Conservation (phyloP, 176 grass and related monocot genomes). For the Aegilops sharonensis region DNA sequence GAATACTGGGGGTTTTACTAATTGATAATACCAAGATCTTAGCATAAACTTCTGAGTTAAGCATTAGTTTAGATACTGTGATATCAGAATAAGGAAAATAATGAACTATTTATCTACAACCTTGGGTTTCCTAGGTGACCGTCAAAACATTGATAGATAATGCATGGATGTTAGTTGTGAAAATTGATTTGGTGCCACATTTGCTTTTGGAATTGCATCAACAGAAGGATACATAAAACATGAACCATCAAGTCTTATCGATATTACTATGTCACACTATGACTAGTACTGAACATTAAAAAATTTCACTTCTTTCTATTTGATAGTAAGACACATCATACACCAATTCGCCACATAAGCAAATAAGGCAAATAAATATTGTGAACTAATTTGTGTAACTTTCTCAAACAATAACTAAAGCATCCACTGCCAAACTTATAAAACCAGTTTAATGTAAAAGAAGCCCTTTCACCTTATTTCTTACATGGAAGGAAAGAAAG, state of each 20-base stretch:
- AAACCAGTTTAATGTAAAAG: neutral
- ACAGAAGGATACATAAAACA: constrained; percentile 2
- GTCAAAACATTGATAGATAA: constrained; percentile 17
- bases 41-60: neutral
- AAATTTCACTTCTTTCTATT: neutral
- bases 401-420: neutral
- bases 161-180: neutral
- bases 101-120: constrained; percentile 2
- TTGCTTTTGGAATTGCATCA: neutral
- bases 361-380: neutral
- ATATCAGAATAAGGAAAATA: neutral
- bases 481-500: constrained; percentile 16
- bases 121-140: neutral
- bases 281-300: neutral
- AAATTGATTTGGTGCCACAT: neutral
- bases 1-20: neutral
- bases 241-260: neutral
- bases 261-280: neutral
- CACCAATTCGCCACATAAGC: neutral
- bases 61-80: neutral
- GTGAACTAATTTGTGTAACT: neutral
- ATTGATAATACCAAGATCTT: constrained; percentile 16
- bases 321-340: constrained; percentile 4
- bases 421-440: neutral
- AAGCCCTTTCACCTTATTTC: constrained; percentile 16